Evolutionary conservation across 1,139 yeast genomes (phyloP).

Genomic region (Candida sojae): DNA sequence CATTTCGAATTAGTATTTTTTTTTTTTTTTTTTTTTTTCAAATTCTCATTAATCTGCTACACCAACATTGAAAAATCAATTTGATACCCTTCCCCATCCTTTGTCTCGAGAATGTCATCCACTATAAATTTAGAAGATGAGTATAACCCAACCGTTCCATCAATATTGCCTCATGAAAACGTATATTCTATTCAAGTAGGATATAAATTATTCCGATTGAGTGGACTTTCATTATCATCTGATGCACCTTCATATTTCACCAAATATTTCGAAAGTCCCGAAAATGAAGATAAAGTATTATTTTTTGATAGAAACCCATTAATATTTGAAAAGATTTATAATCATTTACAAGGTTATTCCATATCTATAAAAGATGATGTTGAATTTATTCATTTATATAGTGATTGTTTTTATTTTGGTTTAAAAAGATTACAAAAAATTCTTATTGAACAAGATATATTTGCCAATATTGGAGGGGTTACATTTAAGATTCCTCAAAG

Average conservation of each 20-base stretch:
- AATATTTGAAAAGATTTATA: slow-evolving; percentile 64
- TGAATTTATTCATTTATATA: slow-evolving; percentile 60
- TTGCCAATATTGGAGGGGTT: slow-evolving; percentile 61
- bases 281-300: slow-evolving; percentile 47
- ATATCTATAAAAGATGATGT: slow-evolving; percentile 58
- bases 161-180: slow-evolving; percentile 59
- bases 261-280: slow-evolving; percentile 39
- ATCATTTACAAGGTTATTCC: slow-evolving; percentile 79
- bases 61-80: neutral
- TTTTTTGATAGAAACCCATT: slow-evolving; percentile 77
- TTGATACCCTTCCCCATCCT: too few species aligned
- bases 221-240: slow-evolving; percentile 84
- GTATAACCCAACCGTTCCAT: slow-evolving; percentile 55
- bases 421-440: slow-evolving; percentile 55
- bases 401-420: slow-evolving; percentile 77
- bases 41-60: neutral
- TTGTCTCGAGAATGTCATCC: neutral
- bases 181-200: slow-evolving; percentile 80
- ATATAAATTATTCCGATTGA: slow-evolving; percentile 52
- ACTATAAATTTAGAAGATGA: slow-evolving; percentile 14
- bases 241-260: slow-evolving; percentile 74
- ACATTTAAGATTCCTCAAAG: slow-evolving; percentile 61
- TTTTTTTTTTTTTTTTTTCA: neutral
- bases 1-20: too few species aligned
- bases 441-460: slow-evolving; percentile 57